Base-by-base conservation (phyloP, 2,329 filamentous ascomycete species). In the Sphaerulina musiva region DNA sequence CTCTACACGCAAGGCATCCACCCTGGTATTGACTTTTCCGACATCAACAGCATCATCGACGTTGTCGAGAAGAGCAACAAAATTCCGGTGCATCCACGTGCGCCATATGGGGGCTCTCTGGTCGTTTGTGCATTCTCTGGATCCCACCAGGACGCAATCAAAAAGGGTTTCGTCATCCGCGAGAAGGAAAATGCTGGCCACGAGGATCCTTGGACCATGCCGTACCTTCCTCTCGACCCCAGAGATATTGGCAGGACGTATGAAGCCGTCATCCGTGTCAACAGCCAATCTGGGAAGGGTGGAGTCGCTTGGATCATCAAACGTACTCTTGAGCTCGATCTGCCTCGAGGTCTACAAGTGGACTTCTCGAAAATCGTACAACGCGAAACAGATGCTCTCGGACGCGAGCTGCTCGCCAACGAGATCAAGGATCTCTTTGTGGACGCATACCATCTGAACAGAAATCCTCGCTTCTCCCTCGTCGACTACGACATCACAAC, bases 191-290 rank as follows among this genome's bases (percentile, higher is more conserved):
- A 78, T 51, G 76, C 79, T 44, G 75, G 73, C 4, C 75, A 80
- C 67, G 82, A 92, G 53, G 82, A 84, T 66, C 76, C 74, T 40
- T 97, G 92, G 92, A 76, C 87, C 63, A 80, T 96, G 39, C 92
- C 92, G 0, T 97, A 97, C 69, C 84, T 97, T 46, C 92, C 92
- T 10, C 80, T 97, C 64, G 92, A 97, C 67, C 92, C 92, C 4
- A 80, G 87, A 67, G 92, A 97, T 67, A 95, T 97, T 60, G 92
- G 92, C 48, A 84, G 92, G 54, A 96, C 85, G n/a, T 97, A 97
- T 80, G 91, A 97, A 74, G 92, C 92, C 55, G 87, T 97, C 68
- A 97, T 97, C 69, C 87, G 92, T 56, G 92, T 97, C 80, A 98
- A 97, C 78, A 95, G 89, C 14, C 92, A 97, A 71, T 89, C 84